Percentiles rank a stretch among this genome's conserved stretches.
Evolutionary conservation across 176 grass and related monocot species (phyloP).

Genomic region (Metroxylon sagu): DNA sequence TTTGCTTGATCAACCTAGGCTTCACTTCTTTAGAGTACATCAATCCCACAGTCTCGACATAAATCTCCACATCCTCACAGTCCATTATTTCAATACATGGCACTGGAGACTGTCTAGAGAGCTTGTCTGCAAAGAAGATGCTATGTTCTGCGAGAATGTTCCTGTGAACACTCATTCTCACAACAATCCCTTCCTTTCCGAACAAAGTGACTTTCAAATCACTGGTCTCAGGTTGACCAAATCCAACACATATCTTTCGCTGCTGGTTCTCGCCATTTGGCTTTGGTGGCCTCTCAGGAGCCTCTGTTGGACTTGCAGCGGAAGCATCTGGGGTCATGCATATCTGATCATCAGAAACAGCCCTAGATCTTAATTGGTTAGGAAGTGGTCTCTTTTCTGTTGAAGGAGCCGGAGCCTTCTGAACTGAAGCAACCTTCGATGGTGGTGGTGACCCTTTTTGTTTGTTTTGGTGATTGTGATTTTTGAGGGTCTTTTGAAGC

Average conservation of each 20-base stretch:
- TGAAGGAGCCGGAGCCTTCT: conserved; percentile 10
- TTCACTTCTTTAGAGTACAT: conserved; percentile 83
- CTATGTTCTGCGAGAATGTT: conserved; percentile 51
- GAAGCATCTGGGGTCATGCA: not conserved
- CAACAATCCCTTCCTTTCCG: conserved; percentile 60
- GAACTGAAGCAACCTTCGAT: conserved; percentile 19
- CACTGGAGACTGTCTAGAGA: conserved; percentile 37
- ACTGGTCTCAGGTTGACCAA: conserved; percentile 63
- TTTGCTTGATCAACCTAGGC: conserved; percentile 75
- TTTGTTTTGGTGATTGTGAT: conserved; percentile 43
- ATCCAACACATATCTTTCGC: conserved; percentile 66
- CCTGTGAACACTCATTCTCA: conserved; percentile 66
- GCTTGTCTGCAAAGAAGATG: conserved; percentile 36
- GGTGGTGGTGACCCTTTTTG: conserved; percentile 20
- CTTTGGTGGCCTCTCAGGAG: conserved; percentile 18
- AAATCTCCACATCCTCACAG: conserved; percentile 92
- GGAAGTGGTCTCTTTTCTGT: not conserved
- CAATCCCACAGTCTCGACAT: conserved; percentile 76
- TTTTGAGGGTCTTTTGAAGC: conserved; percentile 78
- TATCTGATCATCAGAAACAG: conserved; percentile 10
- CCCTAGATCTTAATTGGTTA: not conserved
- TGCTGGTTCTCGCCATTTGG: conserved; percentile 16
- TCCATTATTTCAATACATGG: conserved; percentile 51
- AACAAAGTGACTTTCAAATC: conserved; percentile 62
- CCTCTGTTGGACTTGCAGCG: not conserved